A percentile compares a stretch with the other conserved stretches of the same genome.
These are phyloP conservation scores for Gnomoniopsis sp. DNA, from an alignment of 2,329 filamentous ascomycete species.

Conservation along the genomic window DNA sequence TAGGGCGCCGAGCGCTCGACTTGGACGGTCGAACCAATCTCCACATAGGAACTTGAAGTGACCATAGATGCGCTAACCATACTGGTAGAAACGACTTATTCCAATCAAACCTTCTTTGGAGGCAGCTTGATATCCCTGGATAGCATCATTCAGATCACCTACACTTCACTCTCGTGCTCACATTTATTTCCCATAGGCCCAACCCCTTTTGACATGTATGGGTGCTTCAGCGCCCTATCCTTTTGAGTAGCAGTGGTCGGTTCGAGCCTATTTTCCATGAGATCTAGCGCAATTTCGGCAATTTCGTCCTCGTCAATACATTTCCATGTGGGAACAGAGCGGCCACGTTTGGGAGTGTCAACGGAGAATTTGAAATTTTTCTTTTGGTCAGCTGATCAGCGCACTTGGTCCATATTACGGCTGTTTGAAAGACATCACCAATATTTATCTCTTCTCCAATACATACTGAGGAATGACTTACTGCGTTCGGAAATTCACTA, in stretches of 20 bases:
- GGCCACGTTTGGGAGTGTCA: neutral
- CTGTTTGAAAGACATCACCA: neutral
- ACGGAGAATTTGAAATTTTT: neutral
- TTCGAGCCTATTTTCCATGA: neutral
- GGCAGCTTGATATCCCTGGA: no score
- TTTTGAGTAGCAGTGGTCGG: neutral
- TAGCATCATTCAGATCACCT: neutral
- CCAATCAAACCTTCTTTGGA: no score
- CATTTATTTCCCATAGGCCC: neutral
- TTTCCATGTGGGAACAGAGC: neutral
- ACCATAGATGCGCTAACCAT: no score
- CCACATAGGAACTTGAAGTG: no score
- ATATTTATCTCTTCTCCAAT: neutral
- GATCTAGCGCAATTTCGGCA: neutral
- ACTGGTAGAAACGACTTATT: no score
- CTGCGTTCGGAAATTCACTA: neutral
- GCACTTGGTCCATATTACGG: neutral
- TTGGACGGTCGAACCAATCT: no score
- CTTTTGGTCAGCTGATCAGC: neutral
- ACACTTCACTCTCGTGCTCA: neutral
- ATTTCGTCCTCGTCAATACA: neutral
- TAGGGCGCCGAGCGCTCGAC: no score
- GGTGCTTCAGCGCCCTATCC: neutral
- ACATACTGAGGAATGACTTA: neutral
- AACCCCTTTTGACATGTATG: neutral